phyloP scores from a whole-genome alignment of 2,329 filamentous ascomycete genomes.

The Didymella glomerata region DNA sequence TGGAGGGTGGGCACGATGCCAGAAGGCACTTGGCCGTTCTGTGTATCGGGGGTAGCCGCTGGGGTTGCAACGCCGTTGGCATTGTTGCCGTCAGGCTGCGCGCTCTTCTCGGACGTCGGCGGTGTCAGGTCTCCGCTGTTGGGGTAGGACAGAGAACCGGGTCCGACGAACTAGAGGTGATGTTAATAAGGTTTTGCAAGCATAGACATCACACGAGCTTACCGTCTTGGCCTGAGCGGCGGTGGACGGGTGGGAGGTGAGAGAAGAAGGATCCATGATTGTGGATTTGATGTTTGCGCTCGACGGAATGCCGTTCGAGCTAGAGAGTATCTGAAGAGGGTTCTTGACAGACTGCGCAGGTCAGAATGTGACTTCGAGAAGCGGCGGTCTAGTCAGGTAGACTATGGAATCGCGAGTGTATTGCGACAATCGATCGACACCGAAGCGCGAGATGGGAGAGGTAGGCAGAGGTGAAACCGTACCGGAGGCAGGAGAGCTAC shows the following conservation, averaged over 20 bases:
- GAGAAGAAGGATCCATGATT: slow-evolving; percentile 77
- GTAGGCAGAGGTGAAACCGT: slow-evolving; percentile 48
- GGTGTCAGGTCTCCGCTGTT: slow-evolving; percentile 82
- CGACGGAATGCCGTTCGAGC: slow-evolving; percentile 40
- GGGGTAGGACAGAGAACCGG: slow-evolving; percentile 90
- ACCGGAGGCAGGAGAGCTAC: slow-evolving; percentile 86
- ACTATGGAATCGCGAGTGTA: slow-evolving; percentile 43
- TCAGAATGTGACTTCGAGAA: slow-evolving; percentile 44
- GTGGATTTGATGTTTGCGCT: slow-evolving; percentile 40
- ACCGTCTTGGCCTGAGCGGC: slow-evolving; percentile 88
- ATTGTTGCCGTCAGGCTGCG: slow-evolving; percentile 59
- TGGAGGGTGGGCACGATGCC: slow-evolving; percentile 67
- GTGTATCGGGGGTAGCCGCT: slow-evolving; percentile 83
- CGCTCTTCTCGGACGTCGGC: slow-evolving; percentile 75
- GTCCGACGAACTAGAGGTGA: slow-evolving; percentile 71
- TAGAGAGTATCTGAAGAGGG: slow-evolving; percentile 39
- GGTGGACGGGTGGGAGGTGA: slow-evolving; percentile 90
- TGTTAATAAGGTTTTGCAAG: slow-evolving; percentile 34
- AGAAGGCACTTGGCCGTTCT: slow-evolving; percentile 68
- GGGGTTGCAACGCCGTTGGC: slow-evolving; percentile 82
- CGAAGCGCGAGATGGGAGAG: slow-evolving; percentile 28
- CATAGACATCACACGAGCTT: slow-evolving; percentile 40
- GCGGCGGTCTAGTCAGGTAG: slow-evolving; percentile 40
- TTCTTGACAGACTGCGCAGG: slow-evolving; percentile 48
- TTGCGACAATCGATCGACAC: slow-evolving; percentile 46